Percentiles rank a stretch among this genome's conserved stretches.
Evolutionary conservation across 805 yeast genomes (phyloP).

Genomic region (Barnettozyma populi): DNA sequence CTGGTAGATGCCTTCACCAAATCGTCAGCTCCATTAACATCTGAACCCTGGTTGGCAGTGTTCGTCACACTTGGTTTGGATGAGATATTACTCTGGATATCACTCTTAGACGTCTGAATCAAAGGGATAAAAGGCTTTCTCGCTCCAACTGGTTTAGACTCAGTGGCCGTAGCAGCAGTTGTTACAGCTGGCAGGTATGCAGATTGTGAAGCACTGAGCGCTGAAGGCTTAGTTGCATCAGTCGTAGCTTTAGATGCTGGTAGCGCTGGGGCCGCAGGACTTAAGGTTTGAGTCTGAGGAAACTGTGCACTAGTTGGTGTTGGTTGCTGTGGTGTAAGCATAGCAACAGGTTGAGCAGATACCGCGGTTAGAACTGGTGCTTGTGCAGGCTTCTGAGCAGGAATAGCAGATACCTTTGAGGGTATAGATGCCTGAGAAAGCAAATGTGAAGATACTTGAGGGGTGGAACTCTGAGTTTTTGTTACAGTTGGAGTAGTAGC

Average conservation of each 20-base stretch:
- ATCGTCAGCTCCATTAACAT: too few species aligned
- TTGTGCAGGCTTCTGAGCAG: not conserved
- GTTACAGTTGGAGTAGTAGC: constrained; percentile 7
- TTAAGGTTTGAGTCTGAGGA: not conserved
- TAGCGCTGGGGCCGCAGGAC: not conserved
- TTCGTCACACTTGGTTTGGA: not conserved
- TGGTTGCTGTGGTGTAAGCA: not conserved
- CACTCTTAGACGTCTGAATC: constrained; percentile 2
- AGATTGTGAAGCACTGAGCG: not conserved
- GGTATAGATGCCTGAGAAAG: not conserved
- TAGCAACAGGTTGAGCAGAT: not conserved
- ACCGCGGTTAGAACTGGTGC: not conserved
- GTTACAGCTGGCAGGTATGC: not conserved
- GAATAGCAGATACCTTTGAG: not conserved
- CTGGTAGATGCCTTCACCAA: not conserved
- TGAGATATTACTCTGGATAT: not conserved
- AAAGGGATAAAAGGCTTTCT: constrained; percentile 5
- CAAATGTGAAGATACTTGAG: not conserved
- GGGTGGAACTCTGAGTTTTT: not conserved
- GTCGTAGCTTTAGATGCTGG: too few species aligned
- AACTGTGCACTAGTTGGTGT: not conserved
- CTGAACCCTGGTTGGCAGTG: not conserved
- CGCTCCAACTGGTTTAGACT: not conserved
- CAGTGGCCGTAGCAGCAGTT: not conserved
- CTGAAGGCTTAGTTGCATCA: not conserved